Conservation (phyloP, 805 yeast genomes). For the Suhomyces faveliae region DNA sequence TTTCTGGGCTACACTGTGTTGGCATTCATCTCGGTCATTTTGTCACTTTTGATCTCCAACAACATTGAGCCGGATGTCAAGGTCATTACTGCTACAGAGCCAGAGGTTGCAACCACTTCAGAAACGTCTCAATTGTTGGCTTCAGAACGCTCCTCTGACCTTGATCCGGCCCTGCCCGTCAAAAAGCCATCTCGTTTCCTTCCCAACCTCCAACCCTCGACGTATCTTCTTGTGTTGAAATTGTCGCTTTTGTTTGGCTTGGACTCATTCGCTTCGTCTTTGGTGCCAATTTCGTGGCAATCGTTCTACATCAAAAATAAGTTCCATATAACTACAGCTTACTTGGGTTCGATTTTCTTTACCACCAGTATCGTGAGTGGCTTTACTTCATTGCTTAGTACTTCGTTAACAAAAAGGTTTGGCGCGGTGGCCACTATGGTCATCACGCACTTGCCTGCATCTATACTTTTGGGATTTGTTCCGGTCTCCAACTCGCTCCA, state of each 20-base stretch:
- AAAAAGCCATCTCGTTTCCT: slow-evolving; percentile 13
- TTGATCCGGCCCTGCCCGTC: slow-evolving; percentile 1
- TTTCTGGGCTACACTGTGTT: slow-evolving; percentile 27
- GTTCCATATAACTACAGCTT: slow-evolving; percentile 32
- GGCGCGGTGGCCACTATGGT: slow-evolving; percentile 49
- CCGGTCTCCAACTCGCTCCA: slow-evolving; percentile 37
- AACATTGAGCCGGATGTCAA: slow-evolving; percentile 15
- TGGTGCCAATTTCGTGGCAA: slow-evolving; percentile 47
- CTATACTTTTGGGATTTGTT: slow-evolving; percentile 35
- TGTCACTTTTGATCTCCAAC: slow-evolving; percentile 17
- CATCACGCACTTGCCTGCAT: slow-evolving; percentile 43
- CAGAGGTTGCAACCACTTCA: background rate
- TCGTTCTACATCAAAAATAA: slow-evolving; percentile 41
- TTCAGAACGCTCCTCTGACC: background rate
- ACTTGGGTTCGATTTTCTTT: slow-evolving; percentile 42
- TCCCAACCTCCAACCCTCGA: slow-evolving; percentile 20
- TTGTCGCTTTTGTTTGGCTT: slow-evolving; percentile 39
- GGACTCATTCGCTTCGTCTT: slow-evolving; percentile 45
- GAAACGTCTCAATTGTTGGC: slow-evolving; percentile 19
- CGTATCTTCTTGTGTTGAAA: slow-evolving; percentile 25
- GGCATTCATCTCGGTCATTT: slow-evolving; percentile 16
- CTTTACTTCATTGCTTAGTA: slow-evolving; percentile 40
- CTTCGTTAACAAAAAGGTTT: slow-evolving; percentile 41
- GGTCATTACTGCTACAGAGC: background rate
- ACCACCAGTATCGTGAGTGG: slow-evolving; percentile 39